Evolutionary conservation across 192 early-diverging fungal genomes (phyloP), one percentile per base, ranked within the genome.

Genomic region (Backusella sp.): DNA sequence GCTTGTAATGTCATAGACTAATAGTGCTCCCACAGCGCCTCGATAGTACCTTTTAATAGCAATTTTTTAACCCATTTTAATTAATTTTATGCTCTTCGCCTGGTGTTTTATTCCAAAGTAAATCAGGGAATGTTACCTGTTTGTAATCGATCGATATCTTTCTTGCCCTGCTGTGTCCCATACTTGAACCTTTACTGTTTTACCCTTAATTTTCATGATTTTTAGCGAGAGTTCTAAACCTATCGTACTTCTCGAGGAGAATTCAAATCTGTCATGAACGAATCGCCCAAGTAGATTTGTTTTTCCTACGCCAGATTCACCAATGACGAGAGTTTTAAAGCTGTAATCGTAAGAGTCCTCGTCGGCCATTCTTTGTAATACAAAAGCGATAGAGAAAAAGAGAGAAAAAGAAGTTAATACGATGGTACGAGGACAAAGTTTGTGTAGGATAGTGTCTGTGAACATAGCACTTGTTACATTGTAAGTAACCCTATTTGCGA

Each of bases 91-190:
- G 12, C 23, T 68, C 66, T 68, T 2, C n/a, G 15, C 26, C 23
- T 26, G n/a, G 41, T n/a, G 44, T 44, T 8, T 3, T 7, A 70
- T 42, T 9, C 19, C 2, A 19, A 4, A 49, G 46, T 71, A 46
- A 30, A 23, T 49, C 26, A 36, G 32, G 7, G n/a, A 36, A 53
- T 42, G 15, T 42, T 65, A 73, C 72, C 72, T 56, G 91, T 12
- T 67, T 90, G 87, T 65, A 90, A 95, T 79, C 6, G 81, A 78
- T 66, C 94, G 93, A 80, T 94, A 97, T 41, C 96, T 83, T 82
- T 97, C 96, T 84, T 97, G 96, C 12, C 96, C 95, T 37, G 95
- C 95, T 12, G 90, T 91, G 73, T 92, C 92, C 92, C 90, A 93
- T 72, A 93, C 91, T 74, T 93, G 91, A 75, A 90, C 91, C 74